These are phyloP conservation scores for Rhytidhysteron rufulum DNA, from an alignment of 2,329 filamentous ascomycete species.

Conservation along the genomic window DNA sequence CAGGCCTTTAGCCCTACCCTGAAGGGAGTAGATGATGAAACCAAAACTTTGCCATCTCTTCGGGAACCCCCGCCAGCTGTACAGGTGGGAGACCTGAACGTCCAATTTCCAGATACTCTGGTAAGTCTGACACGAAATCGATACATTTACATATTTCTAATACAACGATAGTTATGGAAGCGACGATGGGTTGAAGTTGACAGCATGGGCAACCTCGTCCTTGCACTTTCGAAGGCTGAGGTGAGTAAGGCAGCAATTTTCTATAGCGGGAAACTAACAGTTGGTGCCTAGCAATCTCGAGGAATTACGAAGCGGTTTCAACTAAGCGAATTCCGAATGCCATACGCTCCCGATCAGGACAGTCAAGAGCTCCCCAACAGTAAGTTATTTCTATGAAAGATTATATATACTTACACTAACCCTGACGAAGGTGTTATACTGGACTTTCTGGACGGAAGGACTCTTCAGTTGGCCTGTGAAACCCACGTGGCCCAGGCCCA, in stretches of 20 bases:
- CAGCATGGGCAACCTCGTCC: constrained; percentile 74
- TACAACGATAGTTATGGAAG: constrained; percentile 69
- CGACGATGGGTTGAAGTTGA: constrained; percentile 85
- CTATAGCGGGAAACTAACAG: constrained; percentile 12
- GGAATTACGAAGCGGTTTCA: constrained; percentile 76
- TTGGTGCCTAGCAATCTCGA: constrained; percentile 35
- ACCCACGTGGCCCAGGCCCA: constrained; percentile 29
- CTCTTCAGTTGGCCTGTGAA: constrained; percentile 56
- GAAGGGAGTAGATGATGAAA: constrained; percentile 34
- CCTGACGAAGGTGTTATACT: constrained; percentile 48
- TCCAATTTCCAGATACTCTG: constrained; percentile 93
- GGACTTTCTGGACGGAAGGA: constrained; percentile 59
- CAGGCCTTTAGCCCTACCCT: constrained; percentile 33
- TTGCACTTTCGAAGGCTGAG: constrained; percentile 66
- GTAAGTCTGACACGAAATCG: constrained; percentile 29
- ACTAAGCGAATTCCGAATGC: constrained; percentile 74
- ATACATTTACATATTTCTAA: constrained; percentile 6
- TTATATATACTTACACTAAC: background rate
- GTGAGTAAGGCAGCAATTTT: constrained; percentile 26
- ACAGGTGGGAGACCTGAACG: constrained; percentile 85
- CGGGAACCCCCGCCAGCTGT: constrained; percentile 53
- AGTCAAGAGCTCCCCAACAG: constrained; percentile 91
- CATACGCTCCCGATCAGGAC: constrained; percentile 83
- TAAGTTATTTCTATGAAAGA: background rate
- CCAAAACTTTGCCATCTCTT: constrained; percentile 24